Evolutionary conservation across 2,329 filamentous ascomycete genomes (phyloP), one percentile per base, ranked within the genome.

Genomic region (Sporothrix mexicana): DNA sequence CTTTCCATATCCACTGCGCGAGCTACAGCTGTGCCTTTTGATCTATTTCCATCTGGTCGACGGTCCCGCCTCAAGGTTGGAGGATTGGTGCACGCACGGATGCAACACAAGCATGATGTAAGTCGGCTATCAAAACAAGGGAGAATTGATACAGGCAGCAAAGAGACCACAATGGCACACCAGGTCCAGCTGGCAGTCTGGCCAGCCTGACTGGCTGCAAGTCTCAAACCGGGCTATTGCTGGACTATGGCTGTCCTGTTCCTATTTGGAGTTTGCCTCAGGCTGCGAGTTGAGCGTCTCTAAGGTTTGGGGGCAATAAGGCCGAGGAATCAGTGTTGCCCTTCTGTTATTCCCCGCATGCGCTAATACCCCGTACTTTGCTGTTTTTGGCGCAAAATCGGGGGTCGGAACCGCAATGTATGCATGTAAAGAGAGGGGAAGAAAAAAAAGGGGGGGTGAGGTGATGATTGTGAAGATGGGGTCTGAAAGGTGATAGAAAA

Each of bases 391-490:
- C 36, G n/a, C 61, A 41, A 66, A 25, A 23, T 47, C 43, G 12
- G 61, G 61, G 61, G 61, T 66, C 59, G 61, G 61, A 66, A 25
- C 61, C 61, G 61, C 61, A 66, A 47, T 8, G n/a, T 66, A 25
- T 45, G 41, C 36, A 47, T 25, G 41, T 10, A 13, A 47, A 66
- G 41, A n/a, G 41, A 15, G 61, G 61, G 17, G 41, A 45, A 12
- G 15, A 41, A 17, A 30, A 25, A 23, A 4, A n/a, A n/a, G n/a
- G n/a, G n/a, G 55, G 25, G 23, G 43, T 17, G 5, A 8, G 12
- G 13, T 17, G 17, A n/a, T 36, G 55, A 36, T 36, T 36, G 30
- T 36, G 23, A 59, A 59, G 12, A 59, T n/a, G 25, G 13, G 25
- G 55, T 13, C 25, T 59, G 55, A n/a, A 59, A 59, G 25, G 23